Percentiles rank a stretch among this genome's conserved stretches.
Conservation (phyloP, 2,329 filamentous ascomycete species). For the Colletotrichum endophyticum region DNA sequence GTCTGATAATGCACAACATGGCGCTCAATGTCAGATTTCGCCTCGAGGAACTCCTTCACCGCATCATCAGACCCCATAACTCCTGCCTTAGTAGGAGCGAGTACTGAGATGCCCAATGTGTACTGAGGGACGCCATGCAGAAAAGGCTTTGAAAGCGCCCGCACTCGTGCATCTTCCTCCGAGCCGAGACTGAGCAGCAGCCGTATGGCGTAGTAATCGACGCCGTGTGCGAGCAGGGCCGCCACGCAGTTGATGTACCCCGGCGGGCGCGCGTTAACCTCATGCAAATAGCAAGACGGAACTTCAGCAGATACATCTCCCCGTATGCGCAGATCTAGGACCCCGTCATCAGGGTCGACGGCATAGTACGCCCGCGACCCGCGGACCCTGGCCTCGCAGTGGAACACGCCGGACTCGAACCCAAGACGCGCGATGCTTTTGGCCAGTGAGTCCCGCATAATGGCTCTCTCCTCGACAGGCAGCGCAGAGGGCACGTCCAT, state of each 20-base stretch:
- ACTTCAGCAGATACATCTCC: not conserved
- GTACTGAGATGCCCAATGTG: slow-evolving; percentile 18
- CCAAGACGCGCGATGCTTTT: not conserved
- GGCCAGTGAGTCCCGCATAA: not conserved
- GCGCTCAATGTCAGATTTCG: not conserved
- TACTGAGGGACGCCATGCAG: slow-evolving; percentile 17
- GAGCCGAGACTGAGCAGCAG: slow-evolving; percentile 24
- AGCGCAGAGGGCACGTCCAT: not conserved
- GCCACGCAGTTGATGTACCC: slow-evolving; percentile 27
- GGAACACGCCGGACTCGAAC: not conserved
- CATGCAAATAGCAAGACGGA: slow-evolving; percentile 28
- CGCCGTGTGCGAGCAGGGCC: slow-evolving; percentile 28
- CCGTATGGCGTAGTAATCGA: slow-evolving; percentile 33
- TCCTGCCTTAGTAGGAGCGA: slow-evolving; percentile 8
- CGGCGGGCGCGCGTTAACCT: slow-evolving; percentile 33
- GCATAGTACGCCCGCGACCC: not conserved
- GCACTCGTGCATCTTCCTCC: slow-evolving; percentile 10
- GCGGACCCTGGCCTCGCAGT: not conserved
- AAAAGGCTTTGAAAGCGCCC: slow-evolving; percentile 26
- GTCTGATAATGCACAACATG: slow-evolving; percentile 21
- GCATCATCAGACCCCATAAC: slow-evolving; percentile 19
- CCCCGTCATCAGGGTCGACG: not conserved
- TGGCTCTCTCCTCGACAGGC: not conserved
- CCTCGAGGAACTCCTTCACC: not conserved
- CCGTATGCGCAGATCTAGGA: slow-evolving; percentile 20